Conservation (phyloP, 2,329 filamentous ascomycete species). For the Leptoxyphium fumago region DNA sequence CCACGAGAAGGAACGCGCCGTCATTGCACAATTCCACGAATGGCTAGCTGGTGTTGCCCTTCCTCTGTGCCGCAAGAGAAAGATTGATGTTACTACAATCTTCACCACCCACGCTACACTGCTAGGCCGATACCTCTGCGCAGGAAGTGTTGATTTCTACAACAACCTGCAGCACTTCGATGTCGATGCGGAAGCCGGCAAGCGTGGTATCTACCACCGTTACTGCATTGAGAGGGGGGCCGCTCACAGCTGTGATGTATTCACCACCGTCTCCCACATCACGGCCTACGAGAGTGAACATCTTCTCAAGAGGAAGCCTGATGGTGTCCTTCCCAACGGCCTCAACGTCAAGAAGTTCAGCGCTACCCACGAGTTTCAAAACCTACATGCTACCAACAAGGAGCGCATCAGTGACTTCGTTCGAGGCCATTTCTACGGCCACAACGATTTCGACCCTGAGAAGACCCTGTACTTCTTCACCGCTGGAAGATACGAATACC, state of each 20-base stretch:
- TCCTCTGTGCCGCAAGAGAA: conserved; percentile 80
- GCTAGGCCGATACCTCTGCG: conserved; percentile 88
- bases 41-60: conserved; percentile 93
- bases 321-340: conserved; percentile 90
- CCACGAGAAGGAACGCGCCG: conserved; percentile 79
- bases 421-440: conserved; percentile 93
- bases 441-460: conserved; percentile 92
- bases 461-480: conserved; percentile 98
- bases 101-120: conserved; percentile 97
- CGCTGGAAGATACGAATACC: conserved; percentile 89
- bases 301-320: conserved; percentile 89
- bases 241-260: conserved; percentile 84
- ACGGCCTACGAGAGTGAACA: conserved; percentile 98
- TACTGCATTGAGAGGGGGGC: conserved; percentile 96
- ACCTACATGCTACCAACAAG: conserved; percentile 89
- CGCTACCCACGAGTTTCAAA: conserved; percentile 97
- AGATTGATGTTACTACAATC: conserved; percentile 93
- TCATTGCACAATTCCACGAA: conserved; percentile 97
- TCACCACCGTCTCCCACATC: conserved; percentile 97
- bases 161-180: conserved; percentile 97
- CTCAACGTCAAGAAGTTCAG: conserved; percentile 98
- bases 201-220: conserved; percentile 94
- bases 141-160: conserved; percentile 96
- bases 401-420: conserved; percentile 98
- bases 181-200: conserved; percentile 89